Evolutionary conservation across 805 yeast species (phyloP), one percentile per base, ranked within the genome.

Genomic region (Pichia paraexigua): DNA sequence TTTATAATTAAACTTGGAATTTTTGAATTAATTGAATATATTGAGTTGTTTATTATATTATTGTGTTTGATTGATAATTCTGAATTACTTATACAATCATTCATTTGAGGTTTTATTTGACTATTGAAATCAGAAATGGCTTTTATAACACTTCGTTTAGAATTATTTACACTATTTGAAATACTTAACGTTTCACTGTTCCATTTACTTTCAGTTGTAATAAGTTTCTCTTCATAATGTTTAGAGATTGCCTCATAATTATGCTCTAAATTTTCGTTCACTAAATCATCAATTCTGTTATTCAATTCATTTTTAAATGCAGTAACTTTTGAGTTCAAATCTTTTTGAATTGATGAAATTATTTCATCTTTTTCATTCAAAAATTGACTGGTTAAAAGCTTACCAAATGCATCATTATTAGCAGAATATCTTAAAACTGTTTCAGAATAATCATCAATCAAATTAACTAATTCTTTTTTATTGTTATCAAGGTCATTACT

Each of bases 291-390:
- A n/a, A 48, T 20, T 25, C 43, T 43, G 17, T 24, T 20, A 40
- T 15, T 43, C 20, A 47, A 18, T 15, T 51, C 51, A 1, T 44
- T 41, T 13, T 51, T 24, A 32, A 51, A 51, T 15, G 22, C 8
- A 13, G 13, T 18, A 6, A 43, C 11, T 27, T 17, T 13, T 5
- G 13, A 20, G 5, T n/a, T 45, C 11, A 25, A 7, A 15, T 32
- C 10, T n/a, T 20, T 11, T 24, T 30, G 41, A 7, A 47, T 24
- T 6, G 46, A 6, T 4, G 21, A 5, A 4, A 42, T 2, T 18
- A 25, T 42, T 42, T 42, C 32, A 22, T 22, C 24, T 17, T 17
- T 24, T 13, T 42, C 32, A 42, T 24, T 42, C 6, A 18, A 18
- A 7, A 18, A 10, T 12, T 25, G 32, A 10, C 25, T 25, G 10